Conservation (phyloP, 495 filamentous ascomycete genomes). For the Podospora conica region DNA sequence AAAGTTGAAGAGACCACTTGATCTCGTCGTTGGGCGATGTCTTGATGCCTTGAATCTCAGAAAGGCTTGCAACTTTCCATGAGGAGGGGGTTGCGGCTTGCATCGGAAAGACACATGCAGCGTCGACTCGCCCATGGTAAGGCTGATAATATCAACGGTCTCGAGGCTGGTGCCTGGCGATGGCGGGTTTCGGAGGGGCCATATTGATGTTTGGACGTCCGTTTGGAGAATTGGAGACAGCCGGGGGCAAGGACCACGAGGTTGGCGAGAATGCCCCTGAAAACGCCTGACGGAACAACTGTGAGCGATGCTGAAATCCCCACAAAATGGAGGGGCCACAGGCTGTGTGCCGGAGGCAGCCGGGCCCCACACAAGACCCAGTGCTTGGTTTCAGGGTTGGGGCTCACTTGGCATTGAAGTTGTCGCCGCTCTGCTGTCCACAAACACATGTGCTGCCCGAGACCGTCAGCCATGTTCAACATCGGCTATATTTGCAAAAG, state of each 20-base stretch:
- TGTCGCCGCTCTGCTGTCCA: too few species aligned
- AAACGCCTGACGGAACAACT: background rate
- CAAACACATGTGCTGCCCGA: too few species aligned
- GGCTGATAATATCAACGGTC: background rate
- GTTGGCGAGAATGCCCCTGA: background rate
- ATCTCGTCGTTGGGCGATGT: background rate
- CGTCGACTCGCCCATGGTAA: background rate
- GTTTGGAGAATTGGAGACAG: background rate
- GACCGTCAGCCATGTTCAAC: too few species aligned
- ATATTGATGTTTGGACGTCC: background rate
- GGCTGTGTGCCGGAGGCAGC: background rate
- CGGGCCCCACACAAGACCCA: background rate
- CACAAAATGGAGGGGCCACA: background rate
- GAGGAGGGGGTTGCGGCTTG: background rate
- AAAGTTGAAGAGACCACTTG: background rate
- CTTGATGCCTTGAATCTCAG: background rate
- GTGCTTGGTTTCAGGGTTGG: background rate
- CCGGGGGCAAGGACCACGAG: background rate
- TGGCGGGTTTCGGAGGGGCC: background rate
- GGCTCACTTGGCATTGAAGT: background rate
- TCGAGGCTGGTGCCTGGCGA: background rate
- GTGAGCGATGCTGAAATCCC: background rate
- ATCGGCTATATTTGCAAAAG: too few species aligned
- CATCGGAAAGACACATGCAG: background rate
- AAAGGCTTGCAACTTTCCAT: background rate